These are phyloP conservation scores for Umbelopsis sp. DNA, from an alignment of 192 early-diverging fungal genomes.

Conservation along the genomic window DNA sequence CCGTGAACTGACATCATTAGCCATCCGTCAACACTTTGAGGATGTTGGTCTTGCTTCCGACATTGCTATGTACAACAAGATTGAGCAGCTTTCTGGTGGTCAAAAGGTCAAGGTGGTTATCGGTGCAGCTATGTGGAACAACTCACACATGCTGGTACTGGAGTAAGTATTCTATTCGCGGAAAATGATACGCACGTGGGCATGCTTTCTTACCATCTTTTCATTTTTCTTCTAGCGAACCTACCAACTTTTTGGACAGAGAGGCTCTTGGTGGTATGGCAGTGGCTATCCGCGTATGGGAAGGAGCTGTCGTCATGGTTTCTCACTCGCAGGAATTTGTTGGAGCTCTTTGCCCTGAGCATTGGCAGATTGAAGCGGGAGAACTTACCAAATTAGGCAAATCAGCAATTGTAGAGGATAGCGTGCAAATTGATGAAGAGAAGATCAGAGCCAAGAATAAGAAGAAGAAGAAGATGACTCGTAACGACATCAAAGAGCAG, in stretches of 20 bases:
- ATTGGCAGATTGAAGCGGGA: conserved; percentile 68
- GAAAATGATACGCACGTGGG: too few species aligned
- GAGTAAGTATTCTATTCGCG: conserved; percentile 38
- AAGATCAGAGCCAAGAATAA: conserved; percentile 49
- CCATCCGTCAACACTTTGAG: conserved; percentile 68
- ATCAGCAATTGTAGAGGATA: conserved; percentile 44
- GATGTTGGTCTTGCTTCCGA: conserved; percentile 79
- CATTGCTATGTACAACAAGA: conserved; percentile 76
- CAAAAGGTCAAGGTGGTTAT: conserved; percentile 90
- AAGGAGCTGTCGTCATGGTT: conserved; percentile 81
- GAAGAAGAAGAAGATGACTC: conserved; percentile 59
- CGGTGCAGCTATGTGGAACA: conserved; percentile 83
- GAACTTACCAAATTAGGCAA: conserved; percentile 43
- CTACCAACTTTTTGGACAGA: conserved; percentile 72
- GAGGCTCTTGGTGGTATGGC: conserved; percentile 77
- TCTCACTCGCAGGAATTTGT: conserved; percentile 81
- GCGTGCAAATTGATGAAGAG: conserved; percentile 44
- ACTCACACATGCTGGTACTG: conserved; percentile 81
- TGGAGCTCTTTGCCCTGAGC: conserved; percentile 66
- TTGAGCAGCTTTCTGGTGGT: conserved; percentile 77
- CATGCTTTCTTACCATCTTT: conserved; percentile 42
- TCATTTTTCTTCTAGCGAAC: conserved; percentile 37
- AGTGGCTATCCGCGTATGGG: conserved; percentile 70
- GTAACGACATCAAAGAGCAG: conserved; percentile 54
- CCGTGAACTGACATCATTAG: conserved; percentile 67